These are phyloP conservation scores for Phytophthora cryptogea DNA, from an alignment of 352 stramenopile genomes.

Conservation along the genomic window DNA sequence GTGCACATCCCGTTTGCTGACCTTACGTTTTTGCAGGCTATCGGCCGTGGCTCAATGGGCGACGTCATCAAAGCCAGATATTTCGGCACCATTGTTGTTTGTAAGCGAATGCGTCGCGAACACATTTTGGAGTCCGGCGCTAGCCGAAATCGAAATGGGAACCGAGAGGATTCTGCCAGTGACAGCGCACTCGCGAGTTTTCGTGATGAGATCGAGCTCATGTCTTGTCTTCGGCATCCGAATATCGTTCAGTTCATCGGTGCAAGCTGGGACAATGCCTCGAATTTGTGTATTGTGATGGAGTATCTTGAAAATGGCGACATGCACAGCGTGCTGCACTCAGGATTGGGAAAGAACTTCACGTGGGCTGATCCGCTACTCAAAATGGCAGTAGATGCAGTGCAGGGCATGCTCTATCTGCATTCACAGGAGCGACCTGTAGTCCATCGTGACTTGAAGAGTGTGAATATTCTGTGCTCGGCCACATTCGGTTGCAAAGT, in stretches of 20 bases:
- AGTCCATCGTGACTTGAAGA: constrained; percentile 89
- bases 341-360: constrained; percentile 76
- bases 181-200: constrained; percentile 70
- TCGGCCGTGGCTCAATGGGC: constrained; percentile 79
- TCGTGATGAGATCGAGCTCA: constrained; percentile 86
- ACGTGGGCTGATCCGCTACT: constrained; percentile 85
- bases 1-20: constrained; percentile 86
- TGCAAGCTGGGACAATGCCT: constrained; percentile 88
- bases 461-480: constrained; percentile 89
- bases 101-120: constrained; percentile 88
- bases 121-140: constrained; percentile 59
- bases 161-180: constrained; percentile 20
- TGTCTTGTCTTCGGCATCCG: constrained; percentile 83
- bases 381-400: constrained; percentile 87
- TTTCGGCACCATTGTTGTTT: constrained; percentile 87
- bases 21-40: constrained; percentile 80
- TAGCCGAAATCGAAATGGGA: constrained; percentile 22
- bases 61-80: constrained; percentile 91
- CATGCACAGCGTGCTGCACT: constrained; percentile 87
- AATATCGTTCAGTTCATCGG: constrained; percentile 92
- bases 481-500: constrained; percentile 90
- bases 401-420: constrained; percentile 88
- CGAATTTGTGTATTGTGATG: constrained; percentile 90
- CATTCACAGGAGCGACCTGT: constrained; percentile 85
- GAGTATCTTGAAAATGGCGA: constrained; percentile 91